Base-by-base conservation (phyloP, 2,329 filamentous ascomycete genomes). In the Epichloe elymi region DNA sequence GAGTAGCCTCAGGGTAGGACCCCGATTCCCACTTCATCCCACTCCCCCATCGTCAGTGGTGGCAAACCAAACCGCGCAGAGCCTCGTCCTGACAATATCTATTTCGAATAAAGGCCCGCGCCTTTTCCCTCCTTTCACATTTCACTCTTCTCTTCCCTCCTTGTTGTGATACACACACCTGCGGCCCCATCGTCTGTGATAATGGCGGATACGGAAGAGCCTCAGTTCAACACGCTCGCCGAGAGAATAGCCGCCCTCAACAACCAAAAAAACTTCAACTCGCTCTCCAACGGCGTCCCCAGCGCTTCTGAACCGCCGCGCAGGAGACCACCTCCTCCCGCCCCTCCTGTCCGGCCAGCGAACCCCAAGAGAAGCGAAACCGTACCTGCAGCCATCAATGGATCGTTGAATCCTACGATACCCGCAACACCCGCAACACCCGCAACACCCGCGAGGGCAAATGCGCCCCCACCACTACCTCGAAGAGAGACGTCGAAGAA, bases 241-340 rank as follows among this genome's bases (percentile, higher is more conserved):
- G 78, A 82, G 63, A 73, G 80, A 49, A 83, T 83, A 55, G 79
- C 80, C 10, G 80, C 80, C 33, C 71, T 84, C 55, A 83, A 83
- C 57, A 67, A 70, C 60, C 74, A 82, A 63, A 82, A 63, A 65
- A 78, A 76, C 68, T 78, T 83, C 67, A 68, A 67, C 49, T n/a
- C 41, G 14, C 42, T 23, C 14, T 15, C 19, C 30, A 54, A 19
- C 23, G 45, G 39, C 17, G 65, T 68, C 20, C 63, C 17, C 33
- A 53, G 30, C 36, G 44, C 37, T 36, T 65, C 68, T 23, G 63
- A 65, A 50, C 65, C 71, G 23, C 67, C 71, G 26, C 74, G 73
- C 71, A 75, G 54, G 50, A 56, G 62, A 43, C 60, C 61, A 5
- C 62, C 65, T 12, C 63, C 65, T 30, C 65, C 66, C 20, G 59